phyloP scores from a whole-genome alignment of 1,284 basidiomycete species.

The Bjerkandera adusta region DNA sequence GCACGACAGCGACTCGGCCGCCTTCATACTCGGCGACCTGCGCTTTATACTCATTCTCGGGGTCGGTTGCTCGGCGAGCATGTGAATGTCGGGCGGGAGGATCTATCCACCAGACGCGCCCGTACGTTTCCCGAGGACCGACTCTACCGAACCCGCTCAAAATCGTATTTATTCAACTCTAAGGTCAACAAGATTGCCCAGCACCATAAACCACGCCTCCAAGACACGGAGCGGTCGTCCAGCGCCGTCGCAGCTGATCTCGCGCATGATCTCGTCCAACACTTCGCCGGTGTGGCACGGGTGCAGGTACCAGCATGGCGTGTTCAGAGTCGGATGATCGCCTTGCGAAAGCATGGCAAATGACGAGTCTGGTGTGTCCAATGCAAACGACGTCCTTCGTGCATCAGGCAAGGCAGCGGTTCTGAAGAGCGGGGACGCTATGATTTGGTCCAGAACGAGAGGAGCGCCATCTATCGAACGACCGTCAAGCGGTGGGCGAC shows the following conservation, averaged over 20 bases:
- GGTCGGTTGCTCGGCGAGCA: constrained; percentile 5
- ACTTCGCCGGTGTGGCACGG: constrained; percentile 72
- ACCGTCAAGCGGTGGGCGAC: neutral
- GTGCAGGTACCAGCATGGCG: constrained; percentile 79
- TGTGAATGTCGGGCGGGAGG: constrained; percentile 2
- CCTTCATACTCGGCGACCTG: neutral
- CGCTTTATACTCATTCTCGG: constrained; percentile 5
- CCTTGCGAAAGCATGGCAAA: constrained; percentile 81
- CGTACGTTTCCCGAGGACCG: too few species aligned
- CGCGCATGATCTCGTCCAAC: constrained; percentile 65
- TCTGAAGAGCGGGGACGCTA: constrained; percentile 59
- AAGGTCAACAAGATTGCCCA: constrained; percentile 58
- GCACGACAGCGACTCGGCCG: constrained; percentile 8
- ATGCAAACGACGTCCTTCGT: constrained; percentile 48
- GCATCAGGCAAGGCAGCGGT: constrained; percentile 41
- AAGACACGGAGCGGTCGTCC: constrained; percentile 47
- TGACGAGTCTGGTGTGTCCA: constrained; percentile 45
- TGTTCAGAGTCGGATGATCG: constrained; percentile 74
- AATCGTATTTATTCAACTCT: constrained; percentile 1
- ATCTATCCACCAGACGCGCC: constrained; percentile 1
- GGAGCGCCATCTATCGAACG: constrained; percentile 59
- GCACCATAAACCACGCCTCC: constrained; percentile 72
- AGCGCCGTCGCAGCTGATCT: constrained; percentile 33
- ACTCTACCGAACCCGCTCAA: too few species aligned
- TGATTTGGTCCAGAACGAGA: constrained; percentile 51